Evolutionary conservation across 371 early-diverging fungal species (phyloP), one percentile per base, ranked within the genome.

Genomic region (Syncephalastrum monosporum): DNA sequence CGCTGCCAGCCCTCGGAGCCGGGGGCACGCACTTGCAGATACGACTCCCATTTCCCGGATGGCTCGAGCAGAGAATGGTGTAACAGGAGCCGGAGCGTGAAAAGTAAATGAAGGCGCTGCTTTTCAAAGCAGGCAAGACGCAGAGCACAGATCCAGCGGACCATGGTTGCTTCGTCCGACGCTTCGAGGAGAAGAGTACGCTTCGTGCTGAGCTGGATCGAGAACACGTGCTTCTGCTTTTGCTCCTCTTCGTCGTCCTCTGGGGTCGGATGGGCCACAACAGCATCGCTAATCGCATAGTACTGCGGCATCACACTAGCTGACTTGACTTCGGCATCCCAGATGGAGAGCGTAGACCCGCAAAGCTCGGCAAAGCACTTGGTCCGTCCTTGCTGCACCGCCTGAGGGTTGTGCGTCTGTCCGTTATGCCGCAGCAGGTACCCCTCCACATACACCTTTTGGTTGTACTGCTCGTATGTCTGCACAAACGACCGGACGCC

Each of bases 61-160:
- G 56, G 70, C 17, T 50, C 59, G 71, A 56, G 50, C 8, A 41
- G 41, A 3, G 47, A 24, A 57, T 60, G 57, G 60, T 66, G 57
- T 61, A 64, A 45, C 67, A 91, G 48, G 7, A 89, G 61, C 8
- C 77, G 77, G 1, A 82, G 70, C 3, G 92, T 88, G 57, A 89
- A 91, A 38, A 84, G 75, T 60, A 90, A 85, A 49, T 91, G 86
- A 12, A 93, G 68, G 54, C 84, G 79, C 44, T 85, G 73, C 15
- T 80, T 77, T 65, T 93, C 93, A 59, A 85, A 92, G 57, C 87
- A 83, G 16, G 89, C 82, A 27, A 93, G 72, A 7, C 91, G 84
- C 50, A 92, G 72, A 5, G 88, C 88, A 47, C 77, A 71, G 5
- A 91, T 81, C 91, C 78, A 78, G 14, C 68, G 59, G 3, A 53